phyloP scores from a whole-genome alignment of 2,329 filamentous ascomycete species.

The Exutisphaerella laricina region DNA sequence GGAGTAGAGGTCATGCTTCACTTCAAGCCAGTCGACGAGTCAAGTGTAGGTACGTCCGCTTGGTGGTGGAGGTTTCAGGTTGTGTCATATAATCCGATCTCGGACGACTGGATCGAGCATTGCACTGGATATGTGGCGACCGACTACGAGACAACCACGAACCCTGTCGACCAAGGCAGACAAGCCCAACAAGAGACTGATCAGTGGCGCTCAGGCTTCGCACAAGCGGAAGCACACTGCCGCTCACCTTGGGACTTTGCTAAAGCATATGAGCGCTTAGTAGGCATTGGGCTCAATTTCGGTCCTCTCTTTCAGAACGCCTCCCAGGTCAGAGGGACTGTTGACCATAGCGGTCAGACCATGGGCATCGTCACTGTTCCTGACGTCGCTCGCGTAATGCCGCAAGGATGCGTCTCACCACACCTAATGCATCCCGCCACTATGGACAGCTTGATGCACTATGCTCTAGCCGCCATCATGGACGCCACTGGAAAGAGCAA shows the following conservation, averaged over 20 bases:
- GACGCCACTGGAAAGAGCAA: constrained; percentile 29
- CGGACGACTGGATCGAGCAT: constrained; percentile 9
- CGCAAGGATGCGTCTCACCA: constrained; percentile 48
- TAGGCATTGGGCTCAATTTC: constrained; percentile 14
- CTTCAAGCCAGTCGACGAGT: constrained; percentile 4
- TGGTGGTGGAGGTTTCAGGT: constrained; percentile 7
- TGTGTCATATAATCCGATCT: constrained; percentile 1
- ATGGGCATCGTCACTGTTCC: constrained; percentile 11
- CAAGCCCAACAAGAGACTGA: neutral
- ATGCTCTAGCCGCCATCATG: constrained; percentile 8
- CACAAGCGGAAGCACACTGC: neutral
- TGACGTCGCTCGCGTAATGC: constrained; percentile 49
- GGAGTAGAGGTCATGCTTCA: constrained; percentile 10
- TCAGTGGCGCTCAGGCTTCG: neutral
- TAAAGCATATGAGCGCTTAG: constrained; percentile 10
- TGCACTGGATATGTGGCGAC: constrained; percentile 1
- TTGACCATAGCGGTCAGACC: constrained; percentile 4
- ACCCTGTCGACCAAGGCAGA: neutral
- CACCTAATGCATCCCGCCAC: constrained; percentile 56
- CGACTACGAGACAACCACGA: constrained; percentile 3
- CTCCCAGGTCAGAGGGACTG: constrained; percentile 3
- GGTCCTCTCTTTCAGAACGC: constrained; percentile 16
- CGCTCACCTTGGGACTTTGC: neutral
- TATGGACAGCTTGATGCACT: constrained; percentile 29
- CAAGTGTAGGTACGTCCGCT: constrained; percentile 3